A percentile compares a stretch with the other conserved stretches of the same genome.
phyloP scores from a whole-genome alignment of 345 rosid genomes.

The Murraya paniculata region DNA sequence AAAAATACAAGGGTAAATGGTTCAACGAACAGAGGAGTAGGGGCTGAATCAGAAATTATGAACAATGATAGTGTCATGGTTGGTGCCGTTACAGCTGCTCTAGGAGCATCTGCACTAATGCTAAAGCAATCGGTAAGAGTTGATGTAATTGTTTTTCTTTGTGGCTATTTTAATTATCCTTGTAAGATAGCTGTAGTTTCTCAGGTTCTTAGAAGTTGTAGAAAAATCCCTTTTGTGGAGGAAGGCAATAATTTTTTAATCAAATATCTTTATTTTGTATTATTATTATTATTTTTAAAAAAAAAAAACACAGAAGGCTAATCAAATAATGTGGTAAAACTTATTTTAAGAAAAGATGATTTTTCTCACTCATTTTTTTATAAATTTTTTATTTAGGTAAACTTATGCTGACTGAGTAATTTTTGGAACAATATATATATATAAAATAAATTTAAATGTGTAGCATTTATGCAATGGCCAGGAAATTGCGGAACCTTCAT shows the following conservation, averaged over 20 bases:
- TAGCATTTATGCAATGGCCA: neutral
- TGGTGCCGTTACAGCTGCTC: slow-evolving; percentile 87
- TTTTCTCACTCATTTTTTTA: neutral
- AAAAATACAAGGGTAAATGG: slow-evolving; percentile 21
- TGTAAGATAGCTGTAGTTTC: neutral
- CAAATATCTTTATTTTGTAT: neutral
- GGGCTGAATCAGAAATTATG: slow-evolving; percentile 28
- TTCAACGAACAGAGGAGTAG: slow-evolving; percentile 25
- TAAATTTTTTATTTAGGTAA: neutral
- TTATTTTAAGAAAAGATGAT: neutral
- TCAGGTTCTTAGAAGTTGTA: neutral
- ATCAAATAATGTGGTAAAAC: too few relatives aligned
- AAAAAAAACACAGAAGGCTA: neutral
- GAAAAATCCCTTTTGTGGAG: neutral
- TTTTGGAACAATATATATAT: neutral
- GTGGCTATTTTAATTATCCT: neutral
- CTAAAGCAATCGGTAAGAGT: slow-evolving; percentile 58
- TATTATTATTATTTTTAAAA: neutral
- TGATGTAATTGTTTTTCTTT: slow-evolving; percentile 9
- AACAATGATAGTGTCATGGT: slow-evolving; percentile 55
- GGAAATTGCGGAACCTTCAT: slow-evolving; percentile 26
- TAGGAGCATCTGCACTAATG: slow-evolving; percentile 88
- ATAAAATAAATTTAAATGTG: too few relatives aligned
- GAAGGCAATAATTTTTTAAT: neutral
- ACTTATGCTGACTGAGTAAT: neutral